phyloP scores from a whole-genome alignment of 2,329 filamentous ascomycete genomes.

The Sphaerulina vaccinii region DNA sequence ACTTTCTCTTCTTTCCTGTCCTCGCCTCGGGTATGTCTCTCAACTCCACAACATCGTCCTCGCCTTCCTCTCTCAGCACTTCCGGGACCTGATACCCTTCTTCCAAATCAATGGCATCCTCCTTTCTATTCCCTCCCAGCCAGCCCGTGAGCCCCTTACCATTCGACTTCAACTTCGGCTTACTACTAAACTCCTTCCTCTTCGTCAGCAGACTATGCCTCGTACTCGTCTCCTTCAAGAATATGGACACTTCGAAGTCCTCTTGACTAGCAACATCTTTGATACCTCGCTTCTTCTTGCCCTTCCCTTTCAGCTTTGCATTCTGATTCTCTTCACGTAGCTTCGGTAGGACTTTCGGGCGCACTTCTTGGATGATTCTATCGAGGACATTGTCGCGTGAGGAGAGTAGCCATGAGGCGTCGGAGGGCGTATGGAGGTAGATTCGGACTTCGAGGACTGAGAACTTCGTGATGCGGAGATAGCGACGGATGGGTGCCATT shows the following conservation, averaged over 20 bases:
- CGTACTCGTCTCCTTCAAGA: slow-evolving; percentile 80
- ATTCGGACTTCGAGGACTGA: slow-evolving; percentile 96
- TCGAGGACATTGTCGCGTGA: slow-evolving; percentile 73
- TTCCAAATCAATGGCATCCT: slow-evolving; percentile 44
- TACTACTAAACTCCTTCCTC: slow-evolving; percentile 64
- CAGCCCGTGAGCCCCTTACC: slow-evolving; percentile 49
- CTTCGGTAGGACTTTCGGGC: slow-evolving; percentile 84
- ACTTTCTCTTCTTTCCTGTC: slow-evolving; percentile 26
- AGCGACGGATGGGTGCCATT: slow-evolving; percentile 90
- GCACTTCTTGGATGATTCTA: slow-evolving; percentile 79
- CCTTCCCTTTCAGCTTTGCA: slow-evolving; percentile 58
- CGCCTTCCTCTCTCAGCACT: slow-evolving; percentile 56
- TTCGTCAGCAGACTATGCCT: slow-evolving; percentile 85
- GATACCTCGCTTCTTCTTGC: slow-evolving; percentile 70
- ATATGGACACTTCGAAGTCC: slow-evolving; percentile 93
- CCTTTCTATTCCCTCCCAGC: slow-evolving; percentile 40
- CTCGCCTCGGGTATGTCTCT: slow-evolving; percentile 56
- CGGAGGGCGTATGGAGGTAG: slow-evolving; percentile 86
- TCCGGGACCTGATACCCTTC: slow-evolving; percentile 50
- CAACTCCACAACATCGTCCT: slow-evolving; percentile 57
- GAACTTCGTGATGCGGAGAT: slow-evolving; percentile 86
- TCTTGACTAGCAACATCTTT: slow-evolving; percentile 87
- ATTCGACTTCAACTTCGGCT: slow-evolving; percentile 45
- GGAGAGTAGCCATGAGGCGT: slow-evolving; percentile 81
- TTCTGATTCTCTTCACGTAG: slow-evolving; percentile 77